phyloP scores from a whole-genome alignment of 371 early-diverging fungal genomes.

The Parasitella parasitica region DNA sequence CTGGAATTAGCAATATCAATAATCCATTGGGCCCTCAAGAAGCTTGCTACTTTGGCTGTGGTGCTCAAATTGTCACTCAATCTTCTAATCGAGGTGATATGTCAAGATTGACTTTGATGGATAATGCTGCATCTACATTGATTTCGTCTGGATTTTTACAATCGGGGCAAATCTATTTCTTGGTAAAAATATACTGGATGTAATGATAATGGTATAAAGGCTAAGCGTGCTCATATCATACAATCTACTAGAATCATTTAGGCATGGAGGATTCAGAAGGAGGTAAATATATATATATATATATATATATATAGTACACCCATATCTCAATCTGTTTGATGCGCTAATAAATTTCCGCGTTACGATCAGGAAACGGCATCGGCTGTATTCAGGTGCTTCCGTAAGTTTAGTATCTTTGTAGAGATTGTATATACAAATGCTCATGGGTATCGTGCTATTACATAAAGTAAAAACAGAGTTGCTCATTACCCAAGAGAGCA shows the following conservation, averaged over 20 bases:
- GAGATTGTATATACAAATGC: not conserved
- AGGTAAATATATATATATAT: not conserved
- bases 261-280: constrained; percentile 15
- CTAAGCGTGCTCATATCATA: not conserved
- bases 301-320: too few species aligned
- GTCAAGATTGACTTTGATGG: constrained; percentile 16
- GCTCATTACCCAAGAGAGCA: constrained; percentile 12
- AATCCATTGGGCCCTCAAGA: constrained; percentile 6
- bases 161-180: constrained; percentile 11
- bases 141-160: constrained; percentile 5
- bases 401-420: not conserved
- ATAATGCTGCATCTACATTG: constrained; percentile 8
- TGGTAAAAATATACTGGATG: constrained; percentile 1
- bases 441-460: too few species aligned
- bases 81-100: constrained; percentile 13
- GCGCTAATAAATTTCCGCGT: not conserved
- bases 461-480: constrained; percentile 1
- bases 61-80: constrained; percentile 19
- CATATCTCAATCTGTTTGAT: not conserved
- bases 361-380: constrained; percentile 15
- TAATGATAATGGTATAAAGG: not conserved
- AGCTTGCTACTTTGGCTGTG: constrained; percentile 26
- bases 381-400: constrained; percentile 18
- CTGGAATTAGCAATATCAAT: not conserved
- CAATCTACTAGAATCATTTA: constrained; percentile 25